Conservation (phyloP, 805 yeast genomes). For the Millerago galiae region DNA sequence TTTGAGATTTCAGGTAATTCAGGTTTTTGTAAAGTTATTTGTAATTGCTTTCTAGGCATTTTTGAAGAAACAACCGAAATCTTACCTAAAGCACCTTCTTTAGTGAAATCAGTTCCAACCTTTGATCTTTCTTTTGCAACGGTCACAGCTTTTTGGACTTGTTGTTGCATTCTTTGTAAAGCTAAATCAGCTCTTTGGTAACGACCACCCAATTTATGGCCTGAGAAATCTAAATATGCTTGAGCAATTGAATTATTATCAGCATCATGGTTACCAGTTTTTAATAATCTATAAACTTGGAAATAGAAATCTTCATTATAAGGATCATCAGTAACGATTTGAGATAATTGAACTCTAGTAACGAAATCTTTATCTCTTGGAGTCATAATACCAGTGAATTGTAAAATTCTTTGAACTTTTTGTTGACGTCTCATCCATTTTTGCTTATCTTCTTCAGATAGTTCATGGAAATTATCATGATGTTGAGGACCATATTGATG, state of each 20-base stretch:
- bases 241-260: slow-evolving; percentile 80
- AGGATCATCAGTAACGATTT: slow-evolving; percentile 95
- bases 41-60: slow-evolving; percentile 83
- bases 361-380: slow-evolving; percentile 96
- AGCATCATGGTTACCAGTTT: slow-evolving; percentile 41
- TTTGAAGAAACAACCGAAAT: slow-evolving; percentile 73
- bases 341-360: slow-evolving; percentile 89
- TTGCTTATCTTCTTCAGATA: slow-evolving; percentile 70
- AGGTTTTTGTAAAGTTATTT: slow-evolving; percentile 49
- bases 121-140: slow-evolving; percentile 87
- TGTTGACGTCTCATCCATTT: slow-evolving; percentile 62
- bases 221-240: slow-evolving; percentile 85
- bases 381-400: slow-evolving; percentile 90
- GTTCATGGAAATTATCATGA: slow-evolving; percentile 29
- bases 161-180: slow-evolving; percentile 95
- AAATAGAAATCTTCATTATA: slow-evolving; percentile 94
- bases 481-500: slow-evolving; percentile 25
- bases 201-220: slow-evolving; percentile 84
- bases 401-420: slow-evolving; percentile 67
- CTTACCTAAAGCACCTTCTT: slow-evolving; percentile 87
- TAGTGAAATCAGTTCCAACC: slow-evolving; percentile 46
- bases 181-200: slow-evolving; percentile 83
- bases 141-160: slow-evolving; percentile 92
- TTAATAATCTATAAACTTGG: slow-evolving; percentile 80
- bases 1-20: slow-evolving; percentile 26